Evolutionary conservation across 371 early-diverging fungal species (phyloP).

Genomic region (Apophysomyces ossiformis): DNA sequence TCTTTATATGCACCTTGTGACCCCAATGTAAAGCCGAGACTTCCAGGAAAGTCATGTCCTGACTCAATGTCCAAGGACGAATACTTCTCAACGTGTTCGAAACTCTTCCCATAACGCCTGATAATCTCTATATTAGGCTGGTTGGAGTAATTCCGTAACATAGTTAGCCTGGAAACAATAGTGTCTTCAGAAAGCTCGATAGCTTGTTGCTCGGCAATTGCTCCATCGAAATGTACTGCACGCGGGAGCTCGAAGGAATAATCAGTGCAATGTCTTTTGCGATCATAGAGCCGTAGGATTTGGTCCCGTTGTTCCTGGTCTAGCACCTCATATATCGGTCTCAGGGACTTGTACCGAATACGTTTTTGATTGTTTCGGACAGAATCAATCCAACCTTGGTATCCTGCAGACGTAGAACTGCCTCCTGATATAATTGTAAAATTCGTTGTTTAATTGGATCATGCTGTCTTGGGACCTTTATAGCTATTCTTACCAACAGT

Average conservation of each 20-base stretch:
- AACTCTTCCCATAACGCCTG: neutral
- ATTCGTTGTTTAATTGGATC: too few relatives aligned
- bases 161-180: neutral
- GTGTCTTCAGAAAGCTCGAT: neutral
- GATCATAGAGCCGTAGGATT: neutral
- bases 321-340: neutral
- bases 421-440: neutral
- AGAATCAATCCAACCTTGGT: neutral
- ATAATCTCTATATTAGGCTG: neutral
- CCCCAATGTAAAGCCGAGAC: neutral
- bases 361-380: neutral
- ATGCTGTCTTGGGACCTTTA: neutral
- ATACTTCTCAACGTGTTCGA: neutral
- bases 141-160: neutral
- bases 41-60: neutral
- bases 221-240: constrained; percentile 1
- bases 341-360: neutral
- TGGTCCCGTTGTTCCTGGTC: neutral
- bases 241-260: neutral
- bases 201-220: neutral
- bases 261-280: neutral
- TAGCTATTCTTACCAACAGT: neutral
- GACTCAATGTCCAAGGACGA: neutral
- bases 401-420: neutral
- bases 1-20: neutral